Conservation (phyloP, 306 rosid genomes). For the Heteromeles arbutifolia region DNA sequence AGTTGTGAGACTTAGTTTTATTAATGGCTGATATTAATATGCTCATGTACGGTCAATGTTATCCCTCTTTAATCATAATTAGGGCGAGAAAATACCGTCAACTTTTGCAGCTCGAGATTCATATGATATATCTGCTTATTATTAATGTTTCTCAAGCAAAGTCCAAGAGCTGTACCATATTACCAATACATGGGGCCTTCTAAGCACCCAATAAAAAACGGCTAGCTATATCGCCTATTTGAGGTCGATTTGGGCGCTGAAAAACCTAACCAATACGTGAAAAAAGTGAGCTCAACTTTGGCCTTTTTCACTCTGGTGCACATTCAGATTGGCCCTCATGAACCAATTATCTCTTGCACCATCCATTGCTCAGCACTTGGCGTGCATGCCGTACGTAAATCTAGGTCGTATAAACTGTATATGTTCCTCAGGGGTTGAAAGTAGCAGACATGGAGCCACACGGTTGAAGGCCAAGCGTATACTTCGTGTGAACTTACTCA, state of each 20-base stretch:
- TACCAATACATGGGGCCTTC: constrained; percentile 3
- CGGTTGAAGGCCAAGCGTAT: neutral
- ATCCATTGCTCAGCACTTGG: neutral
- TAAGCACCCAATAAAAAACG: neutral
- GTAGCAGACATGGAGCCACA: neutral
- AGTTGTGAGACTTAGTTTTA: too few species aligned
- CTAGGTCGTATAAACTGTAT: neutral
- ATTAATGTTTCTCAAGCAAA: neutral
- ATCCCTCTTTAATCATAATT: neutral
- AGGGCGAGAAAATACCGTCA: constrained; percentile 21
- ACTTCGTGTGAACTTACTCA: neutral
- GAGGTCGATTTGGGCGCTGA: constrained; percentile 21
- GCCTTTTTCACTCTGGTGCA: constrained; percentile 17
- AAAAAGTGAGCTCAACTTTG: constrained; percentile 13
- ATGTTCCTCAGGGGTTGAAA: neutral
- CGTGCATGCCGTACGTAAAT: neutral
- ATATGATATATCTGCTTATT: constrained; percentile 6
- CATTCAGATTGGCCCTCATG: constrained; percentile 22
- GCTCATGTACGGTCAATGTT: neutral
- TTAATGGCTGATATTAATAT: too few species aligned
- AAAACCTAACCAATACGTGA: constrained; percentile 7
- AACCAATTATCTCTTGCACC: constrained; percentile 4
- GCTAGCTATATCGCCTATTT: neutral
- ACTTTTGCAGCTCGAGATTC: constrained; percentile 8
- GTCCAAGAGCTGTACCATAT: constrained; percentile 8